Evolutionary conservation across 2,329 filamentous ascomycete species (phyloP).

Genomic region (Ustulina deusta): DNA sequence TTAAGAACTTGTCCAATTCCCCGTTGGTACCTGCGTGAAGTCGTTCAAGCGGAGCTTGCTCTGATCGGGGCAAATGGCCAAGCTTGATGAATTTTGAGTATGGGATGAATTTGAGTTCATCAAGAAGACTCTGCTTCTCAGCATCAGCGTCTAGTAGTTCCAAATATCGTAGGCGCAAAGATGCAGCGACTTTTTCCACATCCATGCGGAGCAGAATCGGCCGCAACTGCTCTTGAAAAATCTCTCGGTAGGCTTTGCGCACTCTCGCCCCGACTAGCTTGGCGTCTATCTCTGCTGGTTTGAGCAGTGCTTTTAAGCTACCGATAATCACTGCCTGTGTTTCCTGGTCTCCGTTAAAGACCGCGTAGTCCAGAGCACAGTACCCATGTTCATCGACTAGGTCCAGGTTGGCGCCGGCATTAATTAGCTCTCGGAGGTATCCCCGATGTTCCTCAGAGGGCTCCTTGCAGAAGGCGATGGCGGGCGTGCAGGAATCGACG

Average conservation of each 20-base stretch:
- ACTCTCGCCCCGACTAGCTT: slow-evolving; percentile 45
- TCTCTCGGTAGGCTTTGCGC: slow-evolving; percentile 53
- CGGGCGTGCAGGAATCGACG: slow-evolving; percentile 47
- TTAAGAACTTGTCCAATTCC: neutral
- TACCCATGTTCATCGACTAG: slow-evolving; percentile 53
- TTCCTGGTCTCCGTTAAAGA: slow-evolving; percentile 49
- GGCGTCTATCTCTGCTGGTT: slow-evolving; percentile 25
- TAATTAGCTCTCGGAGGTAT: slow-evolving; percentile 52
- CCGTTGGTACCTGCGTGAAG: neutral
- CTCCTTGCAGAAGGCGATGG: slow-evolving; percentile 56
- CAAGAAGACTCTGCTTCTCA: neutral
- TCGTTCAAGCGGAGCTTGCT: neutral
- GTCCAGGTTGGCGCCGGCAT: slow-evolving; percentile 51
- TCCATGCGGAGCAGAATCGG: slow-evolving; percentile 45
- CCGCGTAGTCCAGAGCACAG: slow-evolving; percentile 54
- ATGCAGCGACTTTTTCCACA: neutral
- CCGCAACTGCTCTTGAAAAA: slow-evolving; percentile 54
- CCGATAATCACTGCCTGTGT: slow-evolving; percentile 47
- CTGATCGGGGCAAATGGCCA: neutral
- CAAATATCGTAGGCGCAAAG: neutral
- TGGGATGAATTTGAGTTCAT: neutral
- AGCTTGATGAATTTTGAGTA: neutral
- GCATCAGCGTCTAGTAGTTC: neutral
- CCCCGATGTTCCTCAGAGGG: slow-evolving; percentile 52
- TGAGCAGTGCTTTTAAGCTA: slow-evolving; percentile 40